A percentile compares a stretch with the other conserved stretches of the same genome.
phyloP scores from a whole-genome alignment of 768 basidiomycete genomes.

The Terana coerulea region DNA sequence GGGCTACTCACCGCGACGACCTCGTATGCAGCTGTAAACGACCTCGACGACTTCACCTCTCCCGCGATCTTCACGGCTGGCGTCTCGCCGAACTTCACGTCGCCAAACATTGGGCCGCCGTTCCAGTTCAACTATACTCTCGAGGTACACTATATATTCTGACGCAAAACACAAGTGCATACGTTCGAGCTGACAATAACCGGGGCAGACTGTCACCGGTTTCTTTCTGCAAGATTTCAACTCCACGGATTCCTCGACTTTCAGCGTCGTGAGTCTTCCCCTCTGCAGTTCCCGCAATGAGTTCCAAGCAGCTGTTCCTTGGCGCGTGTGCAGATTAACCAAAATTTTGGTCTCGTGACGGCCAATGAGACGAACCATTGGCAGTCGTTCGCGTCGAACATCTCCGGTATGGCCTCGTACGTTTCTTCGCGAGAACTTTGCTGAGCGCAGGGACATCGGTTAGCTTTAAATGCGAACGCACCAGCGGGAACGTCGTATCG shows the following conservation, averaged over 20 bases:
- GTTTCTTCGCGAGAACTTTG: not conserved
- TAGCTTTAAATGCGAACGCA: not conserved
- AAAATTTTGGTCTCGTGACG: conserved; percentile 2
- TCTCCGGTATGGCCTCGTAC: not conserved
- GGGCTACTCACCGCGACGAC: not conserved
- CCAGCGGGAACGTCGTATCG: conserved; percentile 1
- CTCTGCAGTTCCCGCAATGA: not conserved
- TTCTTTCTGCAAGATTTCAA: conserved; percentile 5
- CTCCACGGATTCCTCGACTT: not conserved
- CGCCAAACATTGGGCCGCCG: not conserved
- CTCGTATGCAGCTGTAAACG: not conserved
- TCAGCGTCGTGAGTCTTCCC: not conserved
- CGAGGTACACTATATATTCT: not conserved
- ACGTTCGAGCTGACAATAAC: not conserved
- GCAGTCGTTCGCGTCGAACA: conserved; percentile 1
- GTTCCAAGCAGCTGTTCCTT: no score
- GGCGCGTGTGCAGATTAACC: not conserved
- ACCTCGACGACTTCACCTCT: not conserved
- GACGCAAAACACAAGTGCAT: not conserved
- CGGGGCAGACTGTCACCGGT: conserved; percentile 2
- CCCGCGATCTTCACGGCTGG: not conserved
- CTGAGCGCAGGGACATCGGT: not conserved
- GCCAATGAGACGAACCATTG: conserved; percentile 1
- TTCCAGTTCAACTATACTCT: not conserved
- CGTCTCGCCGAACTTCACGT: not conserved